These are phyloP conservation scores for Amanita pseudoporphyria DNA, from an alignment of 768 basidiomycete genomes.

Conservation along the genomic window DNA sequence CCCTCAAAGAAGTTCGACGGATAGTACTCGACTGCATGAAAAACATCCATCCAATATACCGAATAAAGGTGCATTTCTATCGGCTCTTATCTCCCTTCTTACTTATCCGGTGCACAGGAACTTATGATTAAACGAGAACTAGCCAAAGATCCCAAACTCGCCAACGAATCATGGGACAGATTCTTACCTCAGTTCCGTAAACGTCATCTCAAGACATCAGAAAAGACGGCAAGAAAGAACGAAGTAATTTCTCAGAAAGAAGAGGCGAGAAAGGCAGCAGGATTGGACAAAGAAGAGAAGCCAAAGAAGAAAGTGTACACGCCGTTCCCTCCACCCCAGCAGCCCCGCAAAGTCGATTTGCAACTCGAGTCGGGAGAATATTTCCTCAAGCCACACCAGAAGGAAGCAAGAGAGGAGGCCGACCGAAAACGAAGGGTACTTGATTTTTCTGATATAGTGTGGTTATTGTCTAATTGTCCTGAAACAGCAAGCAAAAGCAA, in stretches of 20 bases:
- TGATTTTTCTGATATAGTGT: conserved; percentile 4
- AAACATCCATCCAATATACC: conserved; percentile 98
- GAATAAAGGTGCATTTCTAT: conserved; percentile 67
- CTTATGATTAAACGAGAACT: conserved; percentile 97
- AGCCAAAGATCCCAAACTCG: conserved; percentile 95
- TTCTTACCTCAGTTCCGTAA: conserved; percentile 96
- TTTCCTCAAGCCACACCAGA: conserved; percentile 89
- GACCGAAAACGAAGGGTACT: conserved; percentile 68
- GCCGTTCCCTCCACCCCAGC: conserved; percentile 96
- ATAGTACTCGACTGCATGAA: conserved; percentile 99
- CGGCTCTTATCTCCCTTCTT: conserved; percentile 3
- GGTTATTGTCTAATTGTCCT: not conserved
- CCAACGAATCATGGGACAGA: conserved; percentile 90
- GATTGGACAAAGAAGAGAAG: conserved; percentile 37
- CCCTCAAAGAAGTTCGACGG: conserved; percentile 89
- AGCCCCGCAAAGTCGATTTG: conserved; percentile 89
- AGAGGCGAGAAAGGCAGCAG: conserved; percentile 59
- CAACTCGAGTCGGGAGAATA: conserved; percentile 97
- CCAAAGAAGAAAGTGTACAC: conserved; percentile 87
- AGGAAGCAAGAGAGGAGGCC: conserved; percentile 63
- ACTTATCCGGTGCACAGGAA: conserved; percentile 43
- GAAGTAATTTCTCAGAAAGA: conserved; percentile 51
- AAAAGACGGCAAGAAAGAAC: conserved; percentile 90
- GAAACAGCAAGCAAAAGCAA: conserved; percentile 67
- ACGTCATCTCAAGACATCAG: conserved; percentile 84